Conservation (phyloP, 768 basidiomycete species). For the Suillus lakei region DNA sequence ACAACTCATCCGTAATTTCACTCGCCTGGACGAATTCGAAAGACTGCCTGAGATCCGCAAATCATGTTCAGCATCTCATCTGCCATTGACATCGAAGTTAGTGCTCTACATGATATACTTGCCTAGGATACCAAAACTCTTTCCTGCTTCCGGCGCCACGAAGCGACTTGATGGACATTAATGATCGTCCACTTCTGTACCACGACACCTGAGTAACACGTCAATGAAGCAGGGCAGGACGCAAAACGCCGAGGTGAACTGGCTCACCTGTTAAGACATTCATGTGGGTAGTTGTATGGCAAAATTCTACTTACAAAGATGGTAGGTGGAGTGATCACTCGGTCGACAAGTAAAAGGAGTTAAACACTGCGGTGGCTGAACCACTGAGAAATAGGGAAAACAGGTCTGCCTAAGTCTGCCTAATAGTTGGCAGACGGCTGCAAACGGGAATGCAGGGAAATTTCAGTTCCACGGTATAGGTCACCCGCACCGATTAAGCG, state of each 20-base stretch:
- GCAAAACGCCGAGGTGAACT: not conserved
- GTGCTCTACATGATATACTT: not conserved
- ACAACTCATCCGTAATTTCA: not conserved
- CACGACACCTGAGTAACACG: not conserved
- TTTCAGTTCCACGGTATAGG: not conserved
- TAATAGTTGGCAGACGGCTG: not conserved
- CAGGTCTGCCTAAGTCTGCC: not conserved
- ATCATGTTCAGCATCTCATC: not conserved
- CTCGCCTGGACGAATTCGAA: not conserved
- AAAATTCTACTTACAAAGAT: too few relatives aligned
- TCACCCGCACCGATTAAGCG: not conserved
- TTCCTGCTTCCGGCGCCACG: not conserved
- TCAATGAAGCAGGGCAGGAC: not conserved
- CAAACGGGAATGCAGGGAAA: not conserved
- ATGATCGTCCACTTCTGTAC: slow-evolving; percentile 2
- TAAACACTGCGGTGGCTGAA: not conserved
- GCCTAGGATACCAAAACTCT: not conserved
- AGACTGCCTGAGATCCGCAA: not conserved
- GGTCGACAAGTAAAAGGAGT: not conserved
- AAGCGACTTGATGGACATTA: not conserved
- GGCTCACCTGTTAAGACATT: not conserved
- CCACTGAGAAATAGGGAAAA: not conserved
- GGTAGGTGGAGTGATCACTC: too few relatives aligned
- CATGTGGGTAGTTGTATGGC: not conserved
- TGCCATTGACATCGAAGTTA: not conserved